Percentiles rank a stretch among this genome's conserved stretches.
phyloP scores from a whole-genome alignment of 768 basidiomycete species.

The Tephrocybe sp. region DNA sequence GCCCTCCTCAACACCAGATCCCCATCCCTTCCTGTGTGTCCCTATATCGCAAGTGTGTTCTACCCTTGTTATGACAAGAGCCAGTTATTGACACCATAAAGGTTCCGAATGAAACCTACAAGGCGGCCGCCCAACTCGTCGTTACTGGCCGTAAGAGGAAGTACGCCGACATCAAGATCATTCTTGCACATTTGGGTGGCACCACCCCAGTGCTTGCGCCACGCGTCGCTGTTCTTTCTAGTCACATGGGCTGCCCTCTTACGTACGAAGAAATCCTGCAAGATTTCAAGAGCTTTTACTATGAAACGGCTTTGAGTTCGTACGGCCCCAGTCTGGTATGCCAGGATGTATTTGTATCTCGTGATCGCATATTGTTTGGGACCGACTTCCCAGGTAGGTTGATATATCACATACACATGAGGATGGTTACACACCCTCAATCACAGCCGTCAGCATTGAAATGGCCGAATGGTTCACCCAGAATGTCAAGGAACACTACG shows the following conservation, averaged over 20 bases:
- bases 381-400: slow-evolving; percentile 73
- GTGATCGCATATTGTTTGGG: slow-evolving; percentile 63
- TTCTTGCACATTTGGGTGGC: slow-evolving; percentile 78
- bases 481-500: slow-evolving; percentile 51
- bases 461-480: slow-evolving; percentile 64
- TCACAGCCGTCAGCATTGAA: slow-evolving; percentile 54
- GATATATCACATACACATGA: not conserved
- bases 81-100: slow-evolving; percentile 21
- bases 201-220: slow-evolving; percentile 63
- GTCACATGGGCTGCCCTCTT: slow-evolving; percentile 70
- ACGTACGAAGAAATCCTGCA: slow-evolving; percentile 62
- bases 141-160: slow-evolving; percentile 67
- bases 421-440: not conserved
- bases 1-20: slow-evolving; percentile 62
- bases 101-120: slow-evolving; percentile 84
- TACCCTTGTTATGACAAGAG: not conserved
- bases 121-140: slow-evolving; percentile 77
- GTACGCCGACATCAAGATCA: slow-evolving; percentile 58
- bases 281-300: slow-evolving; percentile 74
- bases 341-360: slow-evolving; percentile 49
- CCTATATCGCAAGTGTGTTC: slow-evolving; percentile 64
- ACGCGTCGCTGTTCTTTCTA: slow-evolving; percentile 67
- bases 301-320: slow-evolving; percentile 69
- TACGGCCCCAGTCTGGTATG: slow-evolving; percentile 51
- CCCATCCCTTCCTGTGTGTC: slow-evolving; percentile 63